Conservation (phyloP, 257 asterid genomes). For the Catharanthus roseus region DNA sequence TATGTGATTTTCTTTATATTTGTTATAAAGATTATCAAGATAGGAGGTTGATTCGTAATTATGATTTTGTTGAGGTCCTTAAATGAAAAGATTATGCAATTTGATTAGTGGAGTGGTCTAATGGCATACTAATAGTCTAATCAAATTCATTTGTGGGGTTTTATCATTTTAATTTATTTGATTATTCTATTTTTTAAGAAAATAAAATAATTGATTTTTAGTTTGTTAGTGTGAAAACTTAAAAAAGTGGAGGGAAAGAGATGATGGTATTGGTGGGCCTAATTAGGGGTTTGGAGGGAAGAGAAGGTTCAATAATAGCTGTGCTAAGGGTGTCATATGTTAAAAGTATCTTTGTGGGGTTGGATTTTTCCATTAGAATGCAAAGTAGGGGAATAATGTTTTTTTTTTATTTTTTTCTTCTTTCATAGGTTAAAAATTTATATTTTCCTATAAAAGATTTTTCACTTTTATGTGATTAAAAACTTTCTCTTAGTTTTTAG, state of each 20-base stretch:
- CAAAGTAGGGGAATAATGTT: no score
- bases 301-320: slow-evolving; percentile 6
- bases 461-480: no score
- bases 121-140: background rate
- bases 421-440: no score
- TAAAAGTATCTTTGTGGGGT: background rate
- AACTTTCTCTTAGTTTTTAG: no score
- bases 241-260: background rate
- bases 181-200: background rate
- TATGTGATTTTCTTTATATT: no score
- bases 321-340: slow-evolving; percentile 1
- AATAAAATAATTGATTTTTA: background rate
- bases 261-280: slow-evolving; percentile 10
- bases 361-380: background rate
- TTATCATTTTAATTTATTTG: background rate
- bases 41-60: no score
- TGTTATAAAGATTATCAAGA: no score
- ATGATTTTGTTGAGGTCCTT: no score
- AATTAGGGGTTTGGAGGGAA: background rate
- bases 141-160: background rate
- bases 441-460: no score
- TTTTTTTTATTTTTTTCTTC: no score
- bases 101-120: background rate
- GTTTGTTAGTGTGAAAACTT: slow-evolving; percentile 2
- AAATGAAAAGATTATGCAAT: background rate